Evolutionary conservation across 2,329 filamentous ascomycete species (phyloP), one percentile per base, ranked within the genome.

Genomic region (Teratosphaeria pseudoeucalypti): DNA sequence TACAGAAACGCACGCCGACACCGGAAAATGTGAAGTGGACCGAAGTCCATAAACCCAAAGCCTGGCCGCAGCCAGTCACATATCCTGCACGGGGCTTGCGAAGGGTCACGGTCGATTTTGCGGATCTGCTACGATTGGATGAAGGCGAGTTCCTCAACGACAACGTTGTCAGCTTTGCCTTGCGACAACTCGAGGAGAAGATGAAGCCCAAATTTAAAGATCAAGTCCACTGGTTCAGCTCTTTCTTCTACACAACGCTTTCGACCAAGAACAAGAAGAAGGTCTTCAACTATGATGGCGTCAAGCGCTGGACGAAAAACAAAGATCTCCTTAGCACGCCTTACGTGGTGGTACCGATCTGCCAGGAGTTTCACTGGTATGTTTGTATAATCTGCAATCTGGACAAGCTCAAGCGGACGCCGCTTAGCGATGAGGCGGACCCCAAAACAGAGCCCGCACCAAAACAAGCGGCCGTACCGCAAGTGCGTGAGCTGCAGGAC

Each of bases 341-440:
- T 70, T 96, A 92, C 71, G 85, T 97, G 60, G 81, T 97, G 11
- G 88, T 99, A 6, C 94, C 94, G 0, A 90, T 99, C 71, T 95
- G 96, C 67, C 89, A 96, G 70, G 79, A 84, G 32, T 60, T 66
- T 1, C 94, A 99, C 73, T 99, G 95, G 94, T 97, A 94, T 74
- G 78, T 97, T 64, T 91, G 90, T 14, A 92, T 99, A 59, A 92
- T 99, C 57, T 96, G 90, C 81, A 96, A 99, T 68, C 81, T 92
- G 2, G 82, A 84, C 3, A 85, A 81, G 57, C 78, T 94, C n/a
- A 65, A 67, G 34, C 72, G 75, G 37, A 72, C 70, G 32, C 49
- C 57, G 1, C 39, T 59, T 3, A 57, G 47, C 11, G 16, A 29
- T 14, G 34, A 56, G 3, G 63, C 60, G 11, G 57, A 60, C 9